A percentile compares a stretch with the other conserved stretches of the same genome.
Conservation (phyloP, 176 grass and related monocot species). For the Pontederia paniculata region DNA sequence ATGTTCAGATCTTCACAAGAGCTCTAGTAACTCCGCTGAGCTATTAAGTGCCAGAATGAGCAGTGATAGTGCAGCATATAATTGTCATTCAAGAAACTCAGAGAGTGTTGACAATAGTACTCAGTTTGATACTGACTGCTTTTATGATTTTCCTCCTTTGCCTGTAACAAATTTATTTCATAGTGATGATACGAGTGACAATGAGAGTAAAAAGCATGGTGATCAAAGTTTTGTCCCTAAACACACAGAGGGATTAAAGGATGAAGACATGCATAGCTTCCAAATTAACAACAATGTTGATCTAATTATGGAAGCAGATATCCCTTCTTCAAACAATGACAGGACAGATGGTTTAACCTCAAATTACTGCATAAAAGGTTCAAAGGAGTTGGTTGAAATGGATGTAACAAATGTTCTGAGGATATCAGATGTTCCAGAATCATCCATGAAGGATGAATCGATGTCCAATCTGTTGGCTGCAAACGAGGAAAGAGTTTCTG, state of each 20-base stretch:
- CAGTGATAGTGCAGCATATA: constrained; percentile 37
- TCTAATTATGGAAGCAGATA: constrained; percentile 81
- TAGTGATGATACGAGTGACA: constrained; percentile 30
- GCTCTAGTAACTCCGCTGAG: constrained; percentile 56
- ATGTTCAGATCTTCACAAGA: constrained; percentile 32
- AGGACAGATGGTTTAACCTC: constrained; percentile 37
- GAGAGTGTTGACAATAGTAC: constrained; percentile 53
- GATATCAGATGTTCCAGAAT: constrained; percentile 56
- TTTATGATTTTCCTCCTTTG: constrained; percentile 43
- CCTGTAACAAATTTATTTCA: constrained; percentile 54
- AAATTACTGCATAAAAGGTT: constrained; percentile 35
- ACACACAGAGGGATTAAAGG: constrained; percentile 28
- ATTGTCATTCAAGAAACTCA: constrained; percentile 46
- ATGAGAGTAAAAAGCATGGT: constrained; percentile 30
- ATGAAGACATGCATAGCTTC: constrained; percentile 72
- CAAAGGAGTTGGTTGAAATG: constrained; percentile 37
- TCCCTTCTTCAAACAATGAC: constrained; percentile 41
- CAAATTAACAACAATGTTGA: constrained; percentile 93
- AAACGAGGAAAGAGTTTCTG: constrained; percentile 72
- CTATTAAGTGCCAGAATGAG: constrained; percentile 37
- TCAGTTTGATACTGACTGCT: constrained; percentile 63
- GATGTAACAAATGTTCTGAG: constrained; percentile 51
- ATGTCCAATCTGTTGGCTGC: constrained; percentile 25
- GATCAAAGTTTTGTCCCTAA: too few species aligned
- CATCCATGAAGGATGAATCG: constrained; percentile 38